phyloP scores from a whole-genome alignment of 257 asterid genomes.

The Nicotiana tabacum region DNA sequence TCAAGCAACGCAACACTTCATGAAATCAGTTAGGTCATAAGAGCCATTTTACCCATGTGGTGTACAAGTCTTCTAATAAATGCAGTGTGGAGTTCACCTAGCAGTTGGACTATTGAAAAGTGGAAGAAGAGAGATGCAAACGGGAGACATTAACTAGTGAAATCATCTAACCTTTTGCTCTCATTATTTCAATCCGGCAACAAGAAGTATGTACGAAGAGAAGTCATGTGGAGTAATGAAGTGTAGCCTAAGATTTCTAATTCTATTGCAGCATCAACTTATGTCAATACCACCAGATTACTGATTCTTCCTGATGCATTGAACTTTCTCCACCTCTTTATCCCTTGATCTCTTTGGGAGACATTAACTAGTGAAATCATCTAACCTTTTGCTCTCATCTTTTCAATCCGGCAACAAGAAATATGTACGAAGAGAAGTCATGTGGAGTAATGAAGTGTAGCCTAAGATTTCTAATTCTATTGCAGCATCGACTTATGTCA shows the following conservation, averaged over 20 bases:
- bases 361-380: background rate
- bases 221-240: background rate
- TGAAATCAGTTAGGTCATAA: background rate
- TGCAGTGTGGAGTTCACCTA: background rate
- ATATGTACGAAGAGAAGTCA: background rate
- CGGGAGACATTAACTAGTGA: background rate
- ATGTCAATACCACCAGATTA: background rate
- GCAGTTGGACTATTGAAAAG: background rate
- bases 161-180: background rate
- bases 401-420: conserved; percentile 1
- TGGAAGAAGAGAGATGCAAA: background rate
- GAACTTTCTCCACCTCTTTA: background rate
- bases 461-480: background rate
- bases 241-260: background rate
- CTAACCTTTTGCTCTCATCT: background rate
- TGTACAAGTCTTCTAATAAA: background rate
- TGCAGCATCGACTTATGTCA: background rate
- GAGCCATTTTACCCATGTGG: background rate
- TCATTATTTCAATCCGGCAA: background rate
- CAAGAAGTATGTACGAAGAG: background rate
- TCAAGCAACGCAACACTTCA: background rate
- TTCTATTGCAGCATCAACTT: background rate
- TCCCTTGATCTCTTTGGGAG: background rate
- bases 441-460: background rate
- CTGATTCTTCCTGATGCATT: background rate